These are phyloP conservation scores for Curvularia sp. DNA, from an alignment of 2,329 filamentous ascomycete species.

Conservation along the genomic window DNA sequence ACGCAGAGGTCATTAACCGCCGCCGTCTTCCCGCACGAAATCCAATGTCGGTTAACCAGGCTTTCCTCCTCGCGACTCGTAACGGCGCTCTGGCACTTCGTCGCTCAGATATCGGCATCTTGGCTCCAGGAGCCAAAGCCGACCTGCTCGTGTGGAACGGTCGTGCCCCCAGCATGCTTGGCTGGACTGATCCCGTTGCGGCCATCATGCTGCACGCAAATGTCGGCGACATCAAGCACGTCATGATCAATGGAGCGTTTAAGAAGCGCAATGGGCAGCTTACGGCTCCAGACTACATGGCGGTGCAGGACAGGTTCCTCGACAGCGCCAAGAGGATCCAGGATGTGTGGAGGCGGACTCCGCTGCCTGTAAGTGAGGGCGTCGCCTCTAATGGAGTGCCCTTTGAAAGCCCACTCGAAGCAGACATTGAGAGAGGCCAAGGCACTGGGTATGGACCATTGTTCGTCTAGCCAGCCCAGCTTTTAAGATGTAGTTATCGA, in stretches of 20 bases:
- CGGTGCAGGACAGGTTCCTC: conserved; percentile 30
- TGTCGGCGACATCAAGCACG: conserved; percentile 60
- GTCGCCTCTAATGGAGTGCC: neutral
- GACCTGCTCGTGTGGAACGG: conserved; percentile 63
- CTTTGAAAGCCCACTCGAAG: conserved; percentile 6
- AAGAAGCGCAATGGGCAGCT: conserved; percentile 56
- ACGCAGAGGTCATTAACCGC: conserved; percentile 48
- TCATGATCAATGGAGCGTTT: conserved; percentile 59
- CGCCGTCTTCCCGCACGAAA: conserved; percentile 57
- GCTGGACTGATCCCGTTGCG: conserved; percentile 63
- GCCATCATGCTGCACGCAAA: conserved; percentile 64
- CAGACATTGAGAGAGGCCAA: conserved; percentile 11
- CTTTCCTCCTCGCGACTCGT: conserved; percentile 63
- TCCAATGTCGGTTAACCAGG: conserved; percentile 62
- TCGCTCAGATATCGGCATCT: conserved; percentile 59
- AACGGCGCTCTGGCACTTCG: conserved; percentile 61
- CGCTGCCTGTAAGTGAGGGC: conserved; percentile 7
- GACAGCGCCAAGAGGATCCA: conserved; percentile 33
- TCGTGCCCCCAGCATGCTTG: conserved; percentile 57
- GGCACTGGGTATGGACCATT: conserved; percentile 13
- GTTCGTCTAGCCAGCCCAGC: neutral
- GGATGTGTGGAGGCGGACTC: conserved; percentile 20
- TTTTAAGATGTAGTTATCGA: neutral
- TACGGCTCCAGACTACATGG: conserved; percentile 25
- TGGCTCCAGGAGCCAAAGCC: conserved; percentile 60